Conservation (phyloP, 208 protist genomes). For the Acanthamoeba sp. region DNA sequence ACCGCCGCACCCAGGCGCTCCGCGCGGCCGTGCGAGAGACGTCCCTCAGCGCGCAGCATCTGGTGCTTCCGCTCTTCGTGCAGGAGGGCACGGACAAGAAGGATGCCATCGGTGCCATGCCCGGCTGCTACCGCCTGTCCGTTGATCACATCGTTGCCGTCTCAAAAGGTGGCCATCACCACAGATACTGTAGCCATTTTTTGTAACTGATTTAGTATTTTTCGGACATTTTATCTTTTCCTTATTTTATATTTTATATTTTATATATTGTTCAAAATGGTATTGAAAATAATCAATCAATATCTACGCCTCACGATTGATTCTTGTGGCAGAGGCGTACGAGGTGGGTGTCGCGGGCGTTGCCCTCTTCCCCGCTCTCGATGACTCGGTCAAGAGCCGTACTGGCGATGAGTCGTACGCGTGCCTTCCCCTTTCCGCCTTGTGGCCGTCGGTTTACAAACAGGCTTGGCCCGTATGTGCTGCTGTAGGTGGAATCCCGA, state of each 20-base stretch:
- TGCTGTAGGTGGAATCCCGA: conserved; percentile 75
- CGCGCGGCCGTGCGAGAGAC: conserved; percentile 80
- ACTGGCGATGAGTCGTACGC: conserved; percentile 62
- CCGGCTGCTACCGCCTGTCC: conserved; percentile 80
- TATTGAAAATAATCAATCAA: no score
- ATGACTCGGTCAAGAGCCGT: conserved; percentile 41
- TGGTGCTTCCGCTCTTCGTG: conserved; percentile 84
- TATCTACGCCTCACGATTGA: neutral
- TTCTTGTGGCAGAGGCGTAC: conserved; percentile 44
- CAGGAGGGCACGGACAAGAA: conserved; percentile 77
- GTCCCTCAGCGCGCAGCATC: conserved; percentile 75
- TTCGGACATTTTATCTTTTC: neutral
- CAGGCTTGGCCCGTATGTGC: conserved; percentile 12
- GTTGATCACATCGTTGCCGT: conserved; percentile 72
- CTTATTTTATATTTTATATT: neutral
- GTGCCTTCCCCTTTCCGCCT: conserved; percentile 34
- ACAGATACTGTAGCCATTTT: no score
- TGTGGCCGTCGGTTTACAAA: conserved; percentile 39
- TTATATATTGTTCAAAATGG: neutral
- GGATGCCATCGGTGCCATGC: conserved; percentile 79
- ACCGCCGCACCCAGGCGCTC: conserved; percentile 71
- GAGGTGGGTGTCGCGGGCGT: conserved; percentile 68
- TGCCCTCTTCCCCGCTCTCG: conserved; percentile 66
- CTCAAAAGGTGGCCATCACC: conserved; percentile 48
- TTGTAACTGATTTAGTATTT: neutral